Percentiles rank a stretch among this genome's conserved stretches.
Evolutionary conservation across 208 protist genomes (phyloP).

Genomic region (Leishmania martiniquensis): DNA sequence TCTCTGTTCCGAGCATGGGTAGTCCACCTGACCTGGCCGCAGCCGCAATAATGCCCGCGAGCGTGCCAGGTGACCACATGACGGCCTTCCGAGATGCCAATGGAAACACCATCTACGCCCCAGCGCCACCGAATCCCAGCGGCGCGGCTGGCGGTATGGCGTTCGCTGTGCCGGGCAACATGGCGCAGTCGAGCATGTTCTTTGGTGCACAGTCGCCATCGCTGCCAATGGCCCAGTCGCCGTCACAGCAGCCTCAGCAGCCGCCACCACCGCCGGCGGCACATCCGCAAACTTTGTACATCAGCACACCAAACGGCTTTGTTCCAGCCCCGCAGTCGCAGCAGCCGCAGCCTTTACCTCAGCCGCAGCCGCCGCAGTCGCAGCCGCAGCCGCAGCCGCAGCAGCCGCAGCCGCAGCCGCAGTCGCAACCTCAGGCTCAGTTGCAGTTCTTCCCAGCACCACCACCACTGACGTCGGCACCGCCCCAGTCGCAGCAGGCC

Average conservation of each 20-base stretch:
- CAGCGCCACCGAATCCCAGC: not conserved
- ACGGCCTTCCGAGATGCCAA: slow-evolving; percentile 14
- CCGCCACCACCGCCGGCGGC: slow-evolving; percentile 11
- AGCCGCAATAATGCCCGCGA: slow-evolving; percentile 11
- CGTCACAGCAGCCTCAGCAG: slow-evolving; percentile 2
- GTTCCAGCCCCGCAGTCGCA: not conserved
- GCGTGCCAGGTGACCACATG: not conserved
- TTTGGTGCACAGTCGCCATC: not conserved
- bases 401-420: not conserved
- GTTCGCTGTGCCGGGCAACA: slow-evolving; percentile 8
- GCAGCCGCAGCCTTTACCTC: not conserved
- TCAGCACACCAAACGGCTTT: slow-evolving; percentile 3
- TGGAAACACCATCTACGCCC: slow-evolving; percentile 19
- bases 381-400: not conserved
- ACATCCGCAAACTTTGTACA: slow-evolving; percentile 5
- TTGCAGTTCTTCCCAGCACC: too few species aligned
- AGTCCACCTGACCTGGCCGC: slow-evolving; percentile 5
- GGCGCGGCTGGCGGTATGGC: slow-evolving; percentile 3
- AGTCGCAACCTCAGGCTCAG: not conserved
- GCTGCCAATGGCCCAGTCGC: not conserved
- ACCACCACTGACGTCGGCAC: not conserved
- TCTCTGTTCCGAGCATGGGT: slow-evolving; percentile 11
- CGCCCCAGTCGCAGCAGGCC: not conserved
- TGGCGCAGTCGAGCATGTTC: not conserved
- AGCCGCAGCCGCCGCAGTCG: not conserved